Conservation (phyloP, 2,329 filamentous ascomycete species). For the Colletotrichum sublineola region DNA sequence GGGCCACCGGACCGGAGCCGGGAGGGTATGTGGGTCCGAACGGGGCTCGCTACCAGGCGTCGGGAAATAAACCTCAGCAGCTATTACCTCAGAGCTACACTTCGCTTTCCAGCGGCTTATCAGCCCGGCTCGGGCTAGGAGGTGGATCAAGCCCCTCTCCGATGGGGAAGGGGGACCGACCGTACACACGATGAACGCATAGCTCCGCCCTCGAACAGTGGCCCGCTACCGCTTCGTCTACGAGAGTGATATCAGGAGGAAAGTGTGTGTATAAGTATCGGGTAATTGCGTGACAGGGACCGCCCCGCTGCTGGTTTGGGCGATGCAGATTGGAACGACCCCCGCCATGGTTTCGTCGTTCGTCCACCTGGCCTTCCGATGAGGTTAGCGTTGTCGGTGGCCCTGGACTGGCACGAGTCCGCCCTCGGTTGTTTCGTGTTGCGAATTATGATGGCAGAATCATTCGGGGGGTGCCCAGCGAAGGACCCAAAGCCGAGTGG, state of each 20-base stretch:
- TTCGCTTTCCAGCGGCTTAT: neutral
- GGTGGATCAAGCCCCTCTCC: neutral
- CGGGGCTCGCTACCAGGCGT: neutral
- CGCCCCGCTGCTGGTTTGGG: neutral
- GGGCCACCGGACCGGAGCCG: slow-evolving; percentile 10
- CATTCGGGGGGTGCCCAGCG: neutral
- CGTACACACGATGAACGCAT: neutral
- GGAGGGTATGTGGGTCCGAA: neutral
- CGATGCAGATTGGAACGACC: neutral
- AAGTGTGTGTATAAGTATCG: no score
- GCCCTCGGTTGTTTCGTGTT: neutral
- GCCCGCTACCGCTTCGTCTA: neutral
- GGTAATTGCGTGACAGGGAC: neutral
- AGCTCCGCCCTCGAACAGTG: neutral
- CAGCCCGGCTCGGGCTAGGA: neutral
- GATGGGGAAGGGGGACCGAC: neutral
- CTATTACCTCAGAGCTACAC: neutral
- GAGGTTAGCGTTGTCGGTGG: neutral
- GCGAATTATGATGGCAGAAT: neutral
- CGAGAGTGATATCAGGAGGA: neutral
- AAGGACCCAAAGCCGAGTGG: neutral
- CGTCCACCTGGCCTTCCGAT: neutral
- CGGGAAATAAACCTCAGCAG: neutral
- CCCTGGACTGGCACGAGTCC: neutral
- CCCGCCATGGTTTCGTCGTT: neutral